Percentiles rank a stretch among this genome's conserved stretches.
phyloP scores from a whole-genome alignment of 2,329 filamentous ascomycete species.

The Hirsutella thompsonii region DNA sequence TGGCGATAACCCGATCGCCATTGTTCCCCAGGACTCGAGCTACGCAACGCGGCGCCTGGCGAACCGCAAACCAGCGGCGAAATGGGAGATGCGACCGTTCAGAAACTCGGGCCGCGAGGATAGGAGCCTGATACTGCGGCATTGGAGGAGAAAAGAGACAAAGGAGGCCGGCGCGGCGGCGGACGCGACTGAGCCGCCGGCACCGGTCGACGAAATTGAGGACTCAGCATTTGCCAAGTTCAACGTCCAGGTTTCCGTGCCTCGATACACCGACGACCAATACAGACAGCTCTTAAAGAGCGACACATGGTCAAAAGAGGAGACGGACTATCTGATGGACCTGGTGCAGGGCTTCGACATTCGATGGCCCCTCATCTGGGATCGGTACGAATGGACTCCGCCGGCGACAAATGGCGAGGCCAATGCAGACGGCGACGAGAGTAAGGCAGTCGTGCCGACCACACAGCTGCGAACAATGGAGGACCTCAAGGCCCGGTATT shows the following conservation, averaged over 20 bases:
- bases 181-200: slow-evolving; percentile 19
- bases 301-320: slow-evolving; percentile 76
- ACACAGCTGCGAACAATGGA: slow-evolving; percentile 59
- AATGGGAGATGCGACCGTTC: slow-evolving; percentile 60
- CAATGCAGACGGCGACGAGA: slow-evolving; percentile 30
- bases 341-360: slow-evolving; percentile 69
- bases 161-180: slow-evolving; percentile 20
- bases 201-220: slow-evolving; percentile 22
- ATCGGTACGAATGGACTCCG: slow-evolving; percentile 70
- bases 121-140: slow-evolving; percentile 51
- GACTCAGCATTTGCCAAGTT: slow-evolving; percentile 70
- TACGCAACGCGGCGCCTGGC: slow-evolving; percentile 47
- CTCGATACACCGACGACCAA: slow-evolving; percentile 75
- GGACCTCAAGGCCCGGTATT: slow-evolving; percentile 84
- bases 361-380: slow-evolving; percentile 83
- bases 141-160: slow-evolving; percentile 60
- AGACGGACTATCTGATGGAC: slow-evolving; percentile 82
- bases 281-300: slow-evolving; percentile 65
- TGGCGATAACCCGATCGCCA: slow-evolving; percentile 54
- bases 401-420: slow-evolving; percentile 30
- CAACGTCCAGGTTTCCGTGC: slow-evolving; percentile 68
- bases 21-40: slow-evolving; percentile 45
- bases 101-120: slow-evolving; percentile 66
- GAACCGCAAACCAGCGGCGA: slow-evolving; percentile 40
- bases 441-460: slow-evolving; percentile 40